Base-by-base conservation (phyloP, 345 rosid species). In the Nephelium lappaceum region DNA sequence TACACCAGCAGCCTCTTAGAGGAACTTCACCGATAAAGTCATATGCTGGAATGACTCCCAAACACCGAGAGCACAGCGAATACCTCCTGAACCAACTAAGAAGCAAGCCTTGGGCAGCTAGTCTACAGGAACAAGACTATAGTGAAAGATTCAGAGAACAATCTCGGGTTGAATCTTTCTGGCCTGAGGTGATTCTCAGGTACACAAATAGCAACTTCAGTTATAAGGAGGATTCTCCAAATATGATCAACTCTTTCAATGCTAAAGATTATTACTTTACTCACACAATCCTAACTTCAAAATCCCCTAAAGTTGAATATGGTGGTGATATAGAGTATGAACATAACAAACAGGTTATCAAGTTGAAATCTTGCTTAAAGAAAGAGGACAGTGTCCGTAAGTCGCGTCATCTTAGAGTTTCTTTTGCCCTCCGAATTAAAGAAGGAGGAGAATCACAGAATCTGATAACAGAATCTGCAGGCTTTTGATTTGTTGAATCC, bases 321-420 rank as follows among this genome's bases (percentile, higher is more conserved):
- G 72, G 62, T 27, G 69, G 49, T 27, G 74, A 38, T 11, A 15
- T 61, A 36, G 72, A 41, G 64, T 64, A 14, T 68, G 75, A 72
- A 43, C 27, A 19, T 27, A 69, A 42, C 11, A n/a, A 60, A 38
- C 62, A 79, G 71, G 81, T 69, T 64, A 36, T 42, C 11, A 51
- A 3, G 19, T 73, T 78, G 51, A 86, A 83, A 77, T 76, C 89
- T 51, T 87, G 89, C 81, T 67, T 84, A 39, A 83, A 84, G 79
- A 83, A 87, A 79, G 16, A 42, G 14, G 85, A 80, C 63, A 73
- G 88, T 74, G 78, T 16, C 67, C 24, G 82, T 6, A 84, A 69
- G 72, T 72, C 60, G 61, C 84, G 74, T 31, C 60, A 23, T n/a
- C 86, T 72, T 5, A 81, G 62, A 63, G 91, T 87, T 65, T 72